Base-by-base conservation (phyloP, 495 filamentous ascomycete species). In the Xylaria grammica region DNA sequence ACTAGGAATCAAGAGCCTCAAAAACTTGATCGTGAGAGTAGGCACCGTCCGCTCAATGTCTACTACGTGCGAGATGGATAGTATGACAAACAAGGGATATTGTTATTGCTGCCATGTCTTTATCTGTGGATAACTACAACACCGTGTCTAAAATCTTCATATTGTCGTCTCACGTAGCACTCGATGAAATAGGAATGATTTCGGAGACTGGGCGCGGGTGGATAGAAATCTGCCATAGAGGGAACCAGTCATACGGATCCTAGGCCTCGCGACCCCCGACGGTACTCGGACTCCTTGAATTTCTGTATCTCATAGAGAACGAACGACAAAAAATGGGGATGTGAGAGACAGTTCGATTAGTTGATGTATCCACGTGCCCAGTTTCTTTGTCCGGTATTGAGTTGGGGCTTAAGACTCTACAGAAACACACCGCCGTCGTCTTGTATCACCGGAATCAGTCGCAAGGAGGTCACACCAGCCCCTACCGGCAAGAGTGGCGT, bases 371-470 rank as follows among this genome's bases (percentile, higher is more conserved):
- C 45, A 24, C 22, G 48, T 29, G 20, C 29, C 24, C 19, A 10
- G 19, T 48, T 2, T 5, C 19, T 22, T 48, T 24, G 6, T 22
- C 42, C 20, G 19, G 26, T 6, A 1, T 27, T 36, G 20, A 15
- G n/a, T 22, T 17, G 10, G n/a, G 17, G 34, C 30, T 32, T 10
- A 30, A 29, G 48, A 62, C 10, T 20, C 2, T 15, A 4, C 15
- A 32, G 44, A 44, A 24, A 30, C 36, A 27, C 59, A 52, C 59
- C 59, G 59, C 59, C 52, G 46, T 38, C 44, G 32, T 30, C 32
- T 17, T 20, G 48, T 60, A 52, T 30, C 24, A 62, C 46, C 22
- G 22, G 34, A 42, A 29, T 34, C 11, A 46, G 38, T 44, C 36
- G 36, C 26, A 27, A 60, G n/a, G 17, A 45, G n/a, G 24, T 61